These are phyloP conservation scores for Beauveria sp. DNA, from an alignment of 2,329 filamentous ascomycete species.

Conservation along the genomic window DNA sequence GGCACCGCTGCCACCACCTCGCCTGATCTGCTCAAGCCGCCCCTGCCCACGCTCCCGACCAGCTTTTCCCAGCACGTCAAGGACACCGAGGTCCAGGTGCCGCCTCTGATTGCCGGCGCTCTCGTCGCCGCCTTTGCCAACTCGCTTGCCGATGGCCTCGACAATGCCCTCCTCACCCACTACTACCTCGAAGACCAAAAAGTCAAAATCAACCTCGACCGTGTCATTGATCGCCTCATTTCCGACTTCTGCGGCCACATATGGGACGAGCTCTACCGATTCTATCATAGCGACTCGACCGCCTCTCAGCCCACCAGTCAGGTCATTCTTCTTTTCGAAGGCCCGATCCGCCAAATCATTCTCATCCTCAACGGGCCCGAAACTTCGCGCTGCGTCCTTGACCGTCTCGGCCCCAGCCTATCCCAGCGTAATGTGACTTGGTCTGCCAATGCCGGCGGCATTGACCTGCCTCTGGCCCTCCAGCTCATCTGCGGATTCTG, in stretches of 20 bases:
- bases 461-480: conserved; percentile 27
- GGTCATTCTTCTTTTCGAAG: conserved; percentile 28
- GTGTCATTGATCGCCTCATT: conserved; percentile 28
- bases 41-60: conserved; percentile 25
- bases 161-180: conserved; percentile 30
- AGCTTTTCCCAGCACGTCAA: conserved; percentile 22
- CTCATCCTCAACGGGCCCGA: conserved; percentile 30
- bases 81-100: conserved; percentile 26
- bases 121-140: conserved; percentile 28
- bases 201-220: conserved; percentile 27
- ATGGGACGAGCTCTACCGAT: conserved; percentile 30
- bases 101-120: conserved; percentile 29
- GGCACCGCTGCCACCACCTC: conserved; percentile 11
- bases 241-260: conserved; percentile 24
- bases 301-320: conserved; percentile 21
- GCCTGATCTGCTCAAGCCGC: conserved; percentile 22
- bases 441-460: conserved; percentile 24
- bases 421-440: conserved; percentile 25
- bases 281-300: conserved; percentile 23
- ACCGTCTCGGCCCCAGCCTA: conserved; percentile 28
- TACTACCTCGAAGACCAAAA: conserved; percentile 29
- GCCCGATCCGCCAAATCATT: conserved; percentile 29
- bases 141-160: conserved; percentile 26
- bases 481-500: conserved; percentile 30
- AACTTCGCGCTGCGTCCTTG: conserved; percentile 26